These are phyloP conservation scores for Thinopyrum elongatum DNA, from an alignment of 176 grass and related monocot species.

Conservation along the genomic window DNA sequence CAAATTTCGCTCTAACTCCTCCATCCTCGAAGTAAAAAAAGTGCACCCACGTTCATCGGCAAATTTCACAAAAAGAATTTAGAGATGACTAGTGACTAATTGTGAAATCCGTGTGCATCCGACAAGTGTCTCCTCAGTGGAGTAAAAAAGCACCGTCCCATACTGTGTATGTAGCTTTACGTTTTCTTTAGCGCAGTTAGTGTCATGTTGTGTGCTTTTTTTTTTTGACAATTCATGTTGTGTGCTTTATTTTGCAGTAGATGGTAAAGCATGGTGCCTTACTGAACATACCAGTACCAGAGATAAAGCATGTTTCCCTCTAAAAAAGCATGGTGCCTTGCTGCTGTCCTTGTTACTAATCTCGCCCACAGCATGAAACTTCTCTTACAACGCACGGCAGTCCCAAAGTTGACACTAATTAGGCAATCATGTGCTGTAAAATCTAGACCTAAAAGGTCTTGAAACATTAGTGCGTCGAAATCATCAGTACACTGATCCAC, in stretches of 20 bases:
- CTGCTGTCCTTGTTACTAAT: not conserved
- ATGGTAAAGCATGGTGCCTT: not conserved
- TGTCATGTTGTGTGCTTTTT: not conserved
- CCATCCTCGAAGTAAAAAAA: too few species aligned
- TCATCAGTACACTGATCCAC: not conserved
- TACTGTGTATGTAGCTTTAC: not conserved
- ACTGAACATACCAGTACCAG: too few species aligned
- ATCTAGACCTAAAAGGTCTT: not conserved
- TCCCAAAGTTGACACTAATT: not conserved
- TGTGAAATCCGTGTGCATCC: not conserved
- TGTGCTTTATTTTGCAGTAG: not conserved
- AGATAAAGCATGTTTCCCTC: too few species aligned
- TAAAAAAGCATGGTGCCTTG: not conserved
- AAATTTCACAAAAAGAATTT: too few species aligned
- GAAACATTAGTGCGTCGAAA: not conserved
- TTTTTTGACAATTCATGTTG: too few species aligned
- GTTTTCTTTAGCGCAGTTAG: constrained; percentile 1
- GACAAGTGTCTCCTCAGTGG: not conserved
- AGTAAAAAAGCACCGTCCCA: constrained; percentile 10
- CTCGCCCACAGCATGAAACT: not conserved
- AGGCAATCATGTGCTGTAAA: not conserved
- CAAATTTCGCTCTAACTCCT: too few species aligned
- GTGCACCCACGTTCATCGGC: too few species aligned
- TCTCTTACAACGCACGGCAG: constrained; percentile 11
- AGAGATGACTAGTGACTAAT: not conserved